Conservation (phyloP, 208 protist species). For the Leishmania amazonensis region DNA sequence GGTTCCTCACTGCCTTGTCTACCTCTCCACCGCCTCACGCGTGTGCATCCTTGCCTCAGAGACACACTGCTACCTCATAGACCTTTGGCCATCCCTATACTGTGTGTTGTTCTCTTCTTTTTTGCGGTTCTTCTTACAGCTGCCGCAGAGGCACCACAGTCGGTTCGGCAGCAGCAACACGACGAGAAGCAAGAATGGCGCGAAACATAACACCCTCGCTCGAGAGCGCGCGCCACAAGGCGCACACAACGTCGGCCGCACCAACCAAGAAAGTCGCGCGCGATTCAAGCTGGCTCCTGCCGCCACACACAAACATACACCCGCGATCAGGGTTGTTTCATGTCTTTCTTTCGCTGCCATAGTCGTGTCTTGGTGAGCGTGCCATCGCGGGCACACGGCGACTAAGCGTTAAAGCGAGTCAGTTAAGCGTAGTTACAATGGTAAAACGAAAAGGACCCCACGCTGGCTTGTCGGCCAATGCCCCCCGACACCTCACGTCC, state of each 20-base stretch:
- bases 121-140: background rate
- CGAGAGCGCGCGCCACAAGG: background rate
- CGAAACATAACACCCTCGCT: background rate
- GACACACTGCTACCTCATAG: background rate
- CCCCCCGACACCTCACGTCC: background rate
- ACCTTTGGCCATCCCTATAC: background rate
- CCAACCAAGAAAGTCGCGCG: background rate
- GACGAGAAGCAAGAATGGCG: background rate
- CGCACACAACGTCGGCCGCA: background rate
- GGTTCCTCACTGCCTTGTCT: background rate
- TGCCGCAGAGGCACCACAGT: background rate
- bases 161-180: constrained; percentile 1
- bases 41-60: background rate
- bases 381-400: background rate
- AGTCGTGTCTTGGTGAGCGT: background rate
- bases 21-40: background rate
- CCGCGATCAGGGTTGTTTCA: background rate
- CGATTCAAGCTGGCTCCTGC: background rate
- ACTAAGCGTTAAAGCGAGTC: background rate
- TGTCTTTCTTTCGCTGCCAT: background rate
- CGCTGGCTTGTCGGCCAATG: background rate
- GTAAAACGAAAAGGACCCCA: constrained; percentile 3
- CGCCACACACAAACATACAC: background rate
- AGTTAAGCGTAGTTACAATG: constrained; percentile 21
- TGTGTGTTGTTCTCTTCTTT: background rate